Evolutionary conservation across 208 protist species (phyloP).

Genomic region (Kentomonas sorsogonicus): DNA sequence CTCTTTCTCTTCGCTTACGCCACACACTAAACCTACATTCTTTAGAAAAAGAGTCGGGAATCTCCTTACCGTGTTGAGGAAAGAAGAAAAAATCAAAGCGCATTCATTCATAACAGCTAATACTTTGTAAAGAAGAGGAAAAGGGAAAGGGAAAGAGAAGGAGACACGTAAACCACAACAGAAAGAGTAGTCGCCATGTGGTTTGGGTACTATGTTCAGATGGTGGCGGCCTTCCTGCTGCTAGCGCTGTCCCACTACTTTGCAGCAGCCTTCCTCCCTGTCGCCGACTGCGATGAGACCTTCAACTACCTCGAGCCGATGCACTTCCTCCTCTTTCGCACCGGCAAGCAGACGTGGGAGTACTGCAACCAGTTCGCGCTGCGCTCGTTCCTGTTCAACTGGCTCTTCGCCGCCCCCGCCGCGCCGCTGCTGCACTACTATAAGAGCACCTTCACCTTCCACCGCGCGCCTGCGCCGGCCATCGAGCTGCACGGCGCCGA

Average conservation of each 20-base stretch:
- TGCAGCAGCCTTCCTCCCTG: slow-evolving; percentile 50
- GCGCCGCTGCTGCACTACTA: slow-evolving; percentile 25
- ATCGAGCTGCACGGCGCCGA: slow-evolving; percentile 30
- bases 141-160: too few relatives aligned
- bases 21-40: too few relatives aligned
- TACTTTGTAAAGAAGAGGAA: too few relatives aligned
- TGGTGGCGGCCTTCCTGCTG: slow-evolving; percentile 44
- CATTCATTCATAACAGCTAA: too few relatives aligned
- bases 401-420: slow-evolving; percentile 62
- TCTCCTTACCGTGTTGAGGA: too few relatives aligned
- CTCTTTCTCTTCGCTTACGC: too few relatives aligned
- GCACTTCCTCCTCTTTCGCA: slow-evolving; percentile 91
- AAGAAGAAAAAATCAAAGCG: too few relatives aligned
- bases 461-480: slow-evolving; percentile 8
- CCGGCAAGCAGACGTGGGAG: slow-evolving; percentile 95
- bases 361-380: slow-evolving; percentile 88
- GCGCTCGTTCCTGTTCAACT: slow-evolving; percentile 88
- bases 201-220: slow-evolving; percentile 34
- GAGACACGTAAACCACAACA: too few relatives aligned
- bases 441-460: too few relatives aligned
- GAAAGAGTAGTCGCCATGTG: too few relatives aligned
- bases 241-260: slow-evolving; percentile 49
- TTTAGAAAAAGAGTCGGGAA: too few relatives aligned
- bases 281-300: slow-evolving; percentile 94
- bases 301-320: slow-evolving; percentile 96